phyloP scores from a whole-genome alignment of 1,284 basidiomycete species.

The Pseudozyma hubeiensis region DNA sequence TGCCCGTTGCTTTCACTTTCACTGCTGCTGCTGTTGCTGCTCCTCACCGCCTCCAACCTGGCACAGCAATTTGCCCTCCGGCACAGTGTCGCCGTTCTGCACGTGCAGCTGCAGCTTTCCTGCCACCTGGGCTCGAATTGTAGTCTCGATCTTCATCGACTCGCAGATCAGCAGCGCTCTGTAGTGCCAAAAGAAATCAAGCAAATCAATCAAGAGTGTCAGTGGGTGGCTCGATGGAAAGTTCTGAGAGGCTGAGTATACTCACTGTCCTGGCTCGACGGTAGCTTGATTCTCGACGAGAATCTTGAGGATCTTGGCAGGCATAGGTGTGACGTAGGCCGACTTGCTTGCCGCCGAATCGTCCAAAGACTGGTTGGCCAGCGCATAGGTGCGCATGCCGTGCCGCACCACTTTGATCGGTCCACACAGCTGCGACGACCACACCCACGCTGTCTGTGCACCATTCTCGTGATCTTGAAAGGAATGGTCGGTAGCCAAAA shows the following conservation, averaged over 20 bases:
- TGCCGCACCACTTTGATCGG: conserved; percentile 6
- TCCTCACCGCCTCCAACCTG: conserved; percentile 1
- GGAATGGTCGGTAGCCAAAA: conserved; percentile 2
- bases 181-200: neutral
- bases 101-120: conserved; percentile 8
- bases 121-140: conserved; percentile 7
- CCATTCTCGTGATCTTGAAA: conserved; percentile 6
- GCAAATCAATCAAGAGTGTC: neutral
- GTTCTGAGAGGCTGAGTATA: neutral
- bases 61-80: conserved; percentile 2
- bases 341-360: conserved; percentile 6
- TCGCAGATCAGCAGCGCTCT: conserved; percentile 8
- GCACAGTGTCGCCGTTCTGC: conserved; percentile 8
- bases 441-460: conserved; percentile 5
- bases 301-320: conserved; percentile 10
- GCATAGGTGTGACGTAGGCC: conserved; percentile 3
- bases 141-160: conserved; percentile 9
- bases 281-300: conserved; percentile 1
- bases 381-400: conserved; percentile 7
- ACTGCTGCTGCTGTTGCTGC: conserved; percentile 1
- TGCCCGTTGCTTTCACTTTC: no score
- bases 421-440: conserved; percentile 2
- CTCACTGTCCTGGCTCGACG: conserved; percentile 7
- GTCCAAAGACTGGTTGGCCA: conserved; percentile 7
- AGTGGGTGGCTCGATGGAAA: neutral